Conservation (phyloP, 805 yeast species). For the Pichia eremophila region DNA sequence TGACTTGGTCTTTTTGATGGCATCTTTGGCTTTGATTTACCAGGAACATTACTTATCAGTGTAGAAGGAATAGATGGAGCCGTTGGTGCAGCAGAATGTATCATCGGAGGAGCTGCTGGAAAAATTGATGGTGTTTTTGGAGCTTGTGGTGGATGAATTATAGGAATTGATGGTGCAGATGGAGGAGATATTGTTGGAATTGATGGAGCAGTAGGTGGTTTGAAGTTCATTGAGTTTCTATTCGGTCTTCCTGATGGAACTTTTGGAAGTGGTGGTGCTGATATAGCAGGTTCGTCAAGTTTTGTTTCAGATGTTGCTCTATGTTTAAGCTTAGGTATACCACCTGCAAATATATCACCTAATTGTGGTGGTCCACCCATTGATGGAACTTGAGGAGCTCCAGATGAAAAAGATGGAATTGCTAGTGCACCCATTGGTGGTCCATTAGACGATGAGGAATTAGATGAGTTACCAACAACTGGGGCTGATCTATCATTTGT, state of each 20-base stretch:
- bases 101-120: background rate
- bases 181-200: slow-evolving; percentile 13
- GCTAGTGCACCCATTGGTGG: slow-evolving; percentile 12
- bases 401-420: slow-evolving; percentile 15
- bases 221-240: slow-evolving; percentile 13
- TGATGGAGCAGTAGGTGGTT: slow-evolving; percentile 22
- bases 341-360: slow-evolving; percentile 69
- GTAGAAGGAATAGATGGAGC: background rate
- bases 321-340: slow-evolving; percentile 63
- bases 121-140: background rate
- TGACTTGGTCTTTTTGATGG: slow-evolving; percentile 14
- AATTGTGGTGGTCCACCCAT: slow-evolving; percentile 36
- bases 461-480: slow-evolving; percentile 28
- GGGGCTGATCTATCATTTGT: slow-evolving; percentile 67
- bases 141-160: slow-evolving; percentile 3
- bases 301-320: slow-evolving; percentile 18
- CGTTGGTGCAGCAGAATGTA: background rate
- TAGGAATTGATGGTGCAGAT: background rate
- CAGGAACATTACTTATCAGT: background rate
- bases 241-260: slow-evolving; percentile 19
- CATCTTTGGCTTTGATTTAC: slow-evolving; percentile 12
- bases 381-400: slow-evolving; percentile 15
- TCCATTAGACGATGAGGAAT: slow-evolving; percentile 11
- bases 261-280: slow-evolving; percentile 18
- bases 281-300: slow-evolving; percentile 4